Percentiles rank a stretch among this genome's conserved stretches.
These are phyloP conservation scores for Malassezia obtusa DNA, from an alignment of 1,284 basidiomycete genomes.

Conservation along the genomic window DNA sequence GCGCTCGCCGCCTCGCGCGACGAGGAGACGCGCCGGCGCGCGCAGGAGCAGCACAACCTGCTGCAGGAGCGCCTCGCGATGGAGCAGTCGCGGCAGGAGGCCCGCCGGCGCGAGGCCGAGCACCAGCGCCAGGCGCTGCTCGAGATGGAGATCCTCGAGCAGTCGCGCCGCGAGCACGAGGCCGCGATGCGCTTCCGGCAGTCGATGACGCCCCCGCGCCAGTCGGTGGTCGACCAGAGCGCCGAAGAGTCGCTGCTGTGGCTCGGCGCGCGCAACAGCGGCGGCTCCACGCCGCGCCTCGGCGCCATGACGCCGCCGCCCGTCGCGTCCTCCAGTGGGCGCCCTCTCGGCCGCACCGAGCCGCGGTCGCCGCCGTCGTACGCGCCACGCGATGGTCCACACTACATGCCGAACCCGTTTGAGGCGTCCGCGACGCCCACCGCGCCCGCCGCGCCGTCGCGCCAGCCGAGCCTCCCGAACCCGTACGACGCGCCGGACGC, in stretches of 20 bases:
- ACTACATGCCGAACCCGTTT: too few species aligned
- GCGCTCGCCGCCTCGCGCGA: conserved; percentile 9
- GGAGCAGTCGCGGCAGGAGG: conserved; percentile 11
- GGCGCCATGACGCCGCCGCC: neutral
- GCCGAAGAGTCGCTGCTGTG: conserved; percentile 12
- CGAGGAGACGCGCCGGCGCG: conserved; percentile 2
- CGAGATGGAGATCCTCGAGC: conserved; percentile 15
- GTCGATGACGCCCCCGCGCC: neutral
- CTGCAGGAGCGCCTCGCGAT: neutral
- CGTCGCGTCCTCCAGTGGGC: neutral
- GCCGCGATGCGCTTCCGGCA: neutral
- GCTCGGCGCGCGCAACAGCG: neutral
- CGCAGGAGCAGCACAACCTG: conserved; percentile 2
- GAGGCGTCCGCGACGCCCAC: too few species aligned
- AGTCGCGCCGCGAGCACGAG: conserved; percentile 15
- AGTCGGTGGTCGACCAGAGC: neutral
- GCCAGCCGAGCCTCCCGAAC: too few species aligned
- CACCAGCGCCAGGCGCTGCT: conserved; percentile 11
- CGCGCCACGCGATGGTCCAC: neutral
- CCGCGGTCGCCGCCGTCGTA: neutral
- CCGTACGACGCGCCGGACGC: too few species aligned
- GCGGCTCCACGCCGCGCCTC: neutral
- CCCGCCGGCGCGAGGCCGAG: conserved; percentile 16
- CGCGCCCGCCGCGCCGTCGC: too few species aligned
- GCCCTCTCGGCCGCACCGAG: neutral